These are phyloP conservation scores for Pyrus communis DNA, from an alignment of 306 rosid species.

Conservation along the genomic window DNA sequence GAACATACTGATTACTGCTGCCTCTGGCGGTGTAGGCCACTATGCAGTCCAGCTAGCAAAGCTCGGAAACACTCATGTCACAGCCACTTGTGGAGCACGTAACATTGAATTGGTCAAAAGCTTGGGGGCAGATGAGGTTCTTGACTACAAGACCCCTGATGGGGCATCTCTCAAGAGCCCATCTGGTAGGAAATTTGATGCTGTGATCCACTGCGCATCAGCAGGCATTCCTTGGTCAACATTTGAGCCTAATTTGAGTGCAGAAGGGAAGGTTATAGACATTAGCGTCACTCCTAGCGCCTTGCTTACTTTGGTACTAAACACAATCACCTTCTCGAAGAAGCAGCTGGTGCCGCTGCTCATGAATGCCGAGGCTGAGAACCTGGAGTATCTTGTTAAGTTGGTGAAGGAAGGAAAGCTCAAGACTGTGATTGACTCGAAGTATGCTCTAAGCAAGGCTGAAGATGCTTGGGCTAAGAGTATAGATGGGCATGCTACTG, in stretches of 20 bases:
- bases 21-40: conserved; percentile 58
- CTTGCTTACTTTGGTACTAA: conserved; percentile 28
- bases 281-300: conserved; percentile 27
- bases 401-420: conserved; percentile 54
- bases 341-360: conserved; percentile 45
- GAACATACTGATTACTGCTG: conserved; percentile 55
- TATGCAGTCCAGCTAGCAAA: conserved; percentile 72
- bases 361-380: conserved; percentile 27
- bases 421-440: conserved; percentile 53
- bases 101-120: conserved; percentile 47
- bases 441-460: conserved; percentile 42
- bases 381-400: conserved; percentile 34
- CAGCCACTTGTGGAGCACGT: conserved; percentile 72
- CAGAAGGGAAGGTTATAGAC: conserved; percentile 44
- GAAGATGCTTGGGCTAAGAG: conserved; percentile 71
- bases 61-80: conserved; percentile 50
- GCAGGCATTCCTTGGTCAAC: conserved; percentile 53
- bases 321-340: conserved; percentile 57
- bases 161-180: conserved; percentile 60
- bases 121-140: conserved; percentile 73
- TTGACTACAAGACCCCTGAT: conserved; percentile 57
- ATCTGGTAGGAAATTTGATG: conserved; percentile 55
- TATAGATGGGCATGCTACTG: conserved; percentile 48
- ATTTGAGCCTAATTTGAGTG: conserved; percentile 44
- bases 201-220: conserved; percentile 38